These are phyloP conservation scores for Suhomyces coccinellae DNA, from an alignment of 1,139 yeast species.

Conservation along the genomic window DNA sequence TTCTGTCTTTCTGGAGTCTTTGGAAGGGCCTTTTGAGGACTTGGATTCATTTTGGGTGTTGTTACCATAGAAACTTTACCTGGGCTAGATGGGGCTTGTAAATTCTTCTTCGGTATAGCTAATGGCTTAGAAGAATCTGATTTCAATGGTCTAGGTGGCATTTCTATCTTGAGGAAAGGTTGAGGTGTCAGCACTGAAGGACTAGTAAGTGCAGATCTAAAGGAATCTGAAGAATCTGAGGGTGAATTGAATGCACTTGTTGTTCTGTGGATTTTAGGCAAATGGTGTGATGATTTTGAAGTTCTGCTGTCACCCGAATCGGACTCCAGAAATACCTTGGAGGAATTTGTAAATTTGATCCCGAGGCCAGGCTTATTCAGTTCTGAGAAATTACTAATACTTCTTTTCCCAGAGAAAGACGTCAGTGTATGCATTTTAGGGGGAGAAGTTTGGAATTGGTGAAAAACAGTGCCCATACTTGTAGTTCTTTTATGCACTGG, in stretches of 20 bases:
- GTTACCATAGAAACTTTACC: not conserved
- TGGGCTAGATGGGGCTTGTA: not conserved
- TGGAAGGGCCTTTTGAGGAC: constrained; percentile 5
- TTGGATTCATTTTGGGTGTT: not conserved
- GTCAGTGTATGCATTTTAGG: not conserved
- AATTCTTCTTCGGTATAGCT: not conserved
- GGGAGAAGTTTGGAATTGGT: not conserved
- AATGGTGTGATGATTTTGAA: not conserved
- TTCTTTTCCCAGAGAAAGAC: not conserved
- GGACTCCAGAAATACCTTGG: not conserved
- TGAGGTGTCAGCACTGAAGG: not conserved
- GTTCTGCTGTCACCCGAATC: no score
- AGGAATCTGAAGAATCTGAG: not conserved
- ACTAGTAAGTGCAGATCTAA: not conserved
- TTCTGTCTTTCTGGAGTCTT: constrained; percentile 13
- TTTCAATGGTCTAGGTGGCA: not conserved
- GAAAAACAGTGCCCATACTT: not conserved
- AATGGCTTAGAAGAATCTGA: not conserved
- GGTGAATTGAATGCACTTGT: not conserved
- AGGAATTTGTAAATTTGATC: not conserved
- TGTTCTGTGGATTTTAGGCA: not conserved
- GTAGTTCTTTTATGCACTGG: not conserved
- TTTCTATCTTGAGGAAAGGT: not conserved
- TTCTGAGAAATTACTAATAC: constrained; percentile 1
- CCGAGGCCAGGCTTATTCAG: not conserved